Evolutionary conservation across 805 yeast species (phyloP).

Genomic region (Candida succiphila): DNA sequence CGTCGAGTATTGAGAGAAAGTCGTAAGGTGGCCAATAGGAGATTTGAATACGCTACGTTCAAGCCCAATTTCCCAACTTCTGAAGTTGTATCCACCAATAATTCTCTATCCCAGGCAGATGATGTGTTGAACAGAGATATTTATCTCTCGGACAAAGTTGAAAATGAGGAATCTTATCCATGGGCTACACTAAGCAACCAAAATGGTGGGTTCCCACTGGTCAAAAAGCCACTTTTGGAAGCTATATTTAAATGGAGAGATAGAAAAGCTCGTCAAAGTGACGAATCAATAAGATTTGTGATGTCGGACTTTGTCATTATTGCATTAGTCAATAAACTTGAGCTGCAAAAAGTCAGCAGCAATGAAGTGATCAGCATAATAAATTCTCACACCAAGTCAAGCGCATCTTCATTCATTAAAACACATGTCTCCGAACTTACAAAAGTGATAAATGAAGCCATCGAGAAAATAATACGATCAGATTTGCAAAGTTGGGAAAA

Average conservation of each 20-base stretch:
- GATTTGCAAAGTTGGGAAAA: constrained; percentile 25
- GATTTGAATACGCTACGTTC: constrained; percentile 73
- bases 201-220: constrained; percentile 50
- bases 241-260: constrained; percentile 81
- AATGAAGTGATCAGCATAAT: constrained; percentile 44
- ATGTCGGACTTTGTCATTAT: constrained; percentile 76
- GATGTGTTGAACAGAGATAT: constrained; percentile 4
- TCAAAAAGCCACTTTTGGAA: constrained; percentile 45
- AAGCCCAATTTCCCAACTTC: constrained; percentile 26
- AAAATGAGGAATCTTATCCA: constrained; percentile 34
- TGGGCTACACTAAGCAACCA: constrained; percentile 56
- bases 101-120: constrained; percentile 17
- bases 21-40: constrained; percentile 65
- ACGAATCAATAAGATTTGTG: constrained; percentile 76
- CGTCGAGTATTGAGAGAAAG: constrained; percentile 60
- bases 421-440: constrained; percentile 45
- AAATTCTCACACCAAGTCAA: constrained; percentile 37
- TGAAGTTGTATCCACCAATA: constrained; percentile 19
- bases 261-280: constrained; percentile 55
- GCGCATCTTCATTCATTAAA: constrained; percentile 32
- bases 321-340: constrained; percentile 31
- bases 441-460: constrained; percentile 36
- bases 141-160: constrained; percentile 24
- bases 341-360: constrained; percentile 22
- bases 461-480: constrained; percentile 23